Conservation (phyloP, 495 filamentous ascomycete genomes). For the Achaetomiella virescens region DNA sequence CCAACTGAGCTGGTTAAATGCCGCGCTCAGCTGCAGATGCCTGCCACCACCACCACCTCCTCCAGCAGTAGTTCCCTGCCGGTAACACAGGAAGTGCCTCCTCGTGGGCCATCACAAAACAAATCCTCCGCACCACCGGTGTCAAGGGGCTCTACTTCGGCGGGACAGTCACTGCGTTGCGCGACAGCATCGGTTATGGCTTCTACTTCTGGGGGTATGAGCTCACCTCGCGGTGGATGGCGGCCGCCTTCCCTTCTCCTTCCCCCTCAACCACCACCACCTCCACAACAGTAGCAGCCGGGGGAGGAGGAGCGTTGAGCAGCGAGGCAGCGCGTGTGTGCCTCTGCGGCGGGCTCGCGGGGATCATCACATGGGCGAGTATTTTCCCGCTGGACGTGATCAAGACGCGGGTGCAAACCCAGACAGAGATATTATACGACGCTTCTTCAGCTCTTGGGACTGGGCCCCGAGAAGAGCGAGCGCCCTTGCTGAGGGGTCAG, state of each 20-base stretch:
- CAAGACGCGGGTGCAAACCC: conserved; percentile 79
- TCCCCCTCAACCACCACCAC: not conserved
- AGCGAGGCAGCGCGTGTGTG: conserved; percentile 56
- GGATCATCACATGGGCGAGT: conserved; percentile 76
- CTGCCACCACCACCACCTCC: conserved; percentile 14
- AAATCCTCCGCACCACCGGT: conserved; percentile 56
- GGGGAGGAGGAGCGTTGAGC: not conserved
- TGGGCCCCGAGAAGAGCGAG: conserved; percentile 22
- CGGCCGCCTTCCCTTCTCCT: not conserved
- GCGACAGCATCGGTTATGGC: conserved; percentile 83
- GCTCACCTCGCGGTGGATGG: conserved; percentile 53
- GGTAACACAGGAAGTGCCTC: conserved; percentile 25
- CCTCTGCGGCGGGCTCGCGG: conserved; percentile 78
- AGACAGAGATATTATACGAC: conserved; percentile 29
- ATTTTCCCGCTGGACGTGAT: conserved; percentile 85
- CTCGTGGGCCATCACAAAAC: conserved; percentile 53
- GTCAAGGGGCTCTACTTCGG: conserved; percentile 69
- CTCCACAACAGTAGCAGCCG: not conserved
- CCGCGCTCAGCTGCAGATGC: conserved; percentile 62
- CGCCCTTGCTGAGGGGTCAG: conserved; percentile 31
- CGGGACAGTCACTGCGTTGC: conserved; percentile 67
- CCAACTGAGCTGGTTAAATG: conserved; percentile 88
- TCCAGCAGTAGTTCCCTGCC: not conserved
- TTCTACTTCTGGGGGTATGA: conserved; percentile 94
- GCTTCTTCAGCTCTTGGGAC: conserved; percentile 24